Evolutionary conservation across 176 grass and related monocot species (phyloP), one percentile per base, ranked within the genome.

Genomic region (Bolboschoenus planiculmis): DNA sequence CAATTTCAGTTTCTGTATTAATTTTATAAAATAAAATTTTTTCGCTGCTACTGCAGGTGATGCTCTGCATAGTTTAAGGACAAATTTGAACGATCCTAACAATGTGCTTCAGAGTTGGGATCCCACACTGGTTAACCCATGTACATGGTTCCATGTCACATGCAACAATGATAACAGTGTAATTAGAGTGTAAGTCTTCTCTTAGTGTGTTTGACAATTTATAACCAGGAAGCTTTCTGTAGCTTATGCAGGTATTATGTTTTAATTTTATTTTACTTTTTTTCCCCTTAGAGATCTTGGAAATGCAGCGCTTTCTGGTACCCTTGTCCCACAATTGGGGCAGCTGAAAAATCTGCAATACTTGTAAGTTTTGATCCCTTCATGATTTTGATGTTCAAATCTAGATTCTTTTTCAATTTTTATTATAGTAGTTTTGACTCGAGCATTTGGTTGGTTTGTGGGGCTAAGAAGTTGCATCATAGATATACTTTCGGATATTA

Each of bases 41-140:
- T 75, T 77, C 7, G 1, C 27, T 82, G 16, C 5, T 82, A 90
- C 70, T 57, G 55, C 90, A 97, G 94, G 94, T 89, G 94, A 97
- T 89, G 94, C 94, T 26, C 79, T 97, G 88, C 94, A 97, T 79
- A 92, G 65, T 89, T 87, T 97, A 67, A 82, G 90, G 78, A 89
- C 88, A 8, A 97, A 94, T 84, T 84, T 97, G 47, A 87, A 86
- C 80, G 91, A 97, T 89, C 94, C 94, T 42, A 97, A 97, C 70
- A 97, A 97, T 89, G 94, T 97, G 63, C 88, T 97, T 44, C 94
- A 97, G 87, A 97, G 94, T 84, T 97, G 94, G 94, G 94, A 97
- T 81, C 90, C 92, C 42, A 97, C 94, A 76, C 79, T 97, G 77
- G 94, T 97, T 60, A 97, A 97, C 84, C 94, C 94, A 0, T 97